phyloP scores from a whole-genome alignment of 345 rosid genomes.

The Murraya paniculata region DNA sequence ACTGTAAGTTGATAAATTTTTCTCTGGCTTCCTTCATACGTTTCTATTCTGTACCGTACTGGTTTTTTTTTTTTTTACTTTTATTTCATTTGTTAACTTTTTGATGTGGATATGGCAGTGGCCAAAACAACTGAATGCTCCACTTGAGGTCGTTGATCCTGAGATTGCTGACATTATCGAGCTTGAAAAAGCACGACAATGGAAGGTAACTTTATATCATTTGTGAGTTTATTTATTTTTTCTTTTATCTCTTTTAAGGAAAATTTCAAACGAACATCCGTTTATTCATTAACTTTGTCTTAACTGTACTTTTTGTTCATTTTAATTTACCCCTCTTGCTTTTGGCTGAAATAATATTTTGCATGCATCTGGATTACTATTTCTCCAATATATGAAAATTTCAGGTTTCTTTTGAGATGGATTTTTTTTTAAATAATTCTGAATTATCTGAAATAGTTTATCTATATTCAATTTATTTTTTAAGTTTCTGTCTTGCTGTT shows the following conservation, averaged over 20 bases:
- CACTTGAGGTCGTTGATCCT: slow-evolving; percentile 89
- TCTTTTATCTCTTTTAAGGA: neutral
- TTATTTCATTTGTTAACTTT: neutral
- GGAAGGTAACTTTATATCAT: slow-evolving; percentile 61
- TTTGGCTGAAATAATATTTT: neutral
- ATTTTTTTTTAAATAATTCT: neutral
- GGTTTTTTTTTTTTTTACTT: neutral
- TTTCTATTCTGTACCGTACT: neutral
- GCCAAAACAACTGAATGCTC: slow-evolving; percentile 93
- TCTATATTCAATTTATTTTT: neutral
- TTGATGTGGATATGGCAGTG: slow-evolving; percentile 43
- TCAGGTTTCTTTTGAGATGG: neutral
- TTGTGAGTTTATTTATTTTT: neutral
- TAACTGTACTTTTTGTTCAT: neutral
- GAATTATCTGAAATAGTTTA: neutral
- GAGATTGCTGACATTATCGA: slow-evolving; percentile 95
- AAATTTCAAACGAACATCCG: neutral
- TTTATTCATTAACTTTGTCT: neutral
- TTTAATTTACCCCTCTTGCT: neutral
- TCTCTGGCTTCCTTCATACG: neutral
- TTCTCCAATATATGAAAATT: neutral
- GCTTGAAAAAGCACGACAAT: slow-evolving; percentile 95
- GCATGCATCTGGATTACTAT: neutral
- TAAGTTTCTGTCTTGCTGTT: neutral
- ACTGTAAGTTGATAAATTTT: slow-evolving; percentile 40